Evolutionary conservation across 2,329 filamentous ascomycete genomes (phyloP).

Genomic region (Colletotrichum sp.): DNA sequence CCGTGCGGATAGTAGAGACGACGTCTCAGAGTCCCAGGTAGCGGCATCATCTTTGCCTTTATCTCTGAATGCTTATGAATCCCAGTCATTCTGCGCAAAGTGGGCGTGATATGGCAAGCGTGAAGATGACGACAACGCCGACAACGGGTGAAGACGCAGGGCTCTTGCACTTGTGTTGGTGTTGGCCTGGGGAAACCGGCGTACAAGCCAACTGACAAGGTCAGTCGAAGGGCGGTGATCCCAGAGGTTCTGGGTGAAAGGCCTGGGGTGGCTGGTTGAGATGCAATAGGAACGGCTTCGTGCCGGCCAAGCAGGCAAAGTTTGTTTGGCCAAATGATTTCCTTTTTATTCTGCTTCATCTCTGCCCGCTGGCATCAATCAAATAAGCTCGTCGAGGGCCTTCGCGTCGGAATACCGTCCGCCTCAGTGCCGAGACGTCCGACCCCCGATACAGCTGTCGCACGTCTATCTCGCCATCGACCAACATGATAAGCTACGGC

Average conservation of each 20-base stretch:
- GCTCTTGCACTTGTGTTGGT: neutral
- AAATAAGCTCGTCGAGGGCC: constrained; percentile 13
- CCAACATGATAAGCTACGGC: constrained; percentile 9
- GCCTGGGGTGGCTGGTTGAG: constrained; percentile 1
- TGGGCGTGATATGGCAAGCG: neutral
- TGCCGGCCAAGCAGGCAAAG: neutral
- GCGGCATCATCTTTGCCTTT: neutral
- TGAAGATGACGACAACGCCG: neutral
- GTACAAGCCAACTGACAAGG: neutral
- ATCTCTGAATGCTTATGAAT: neutral
- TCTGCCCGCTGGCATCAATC: neutral
- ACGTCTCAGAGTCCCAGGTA: neutral
- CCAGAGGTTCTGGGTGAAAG: neutral
- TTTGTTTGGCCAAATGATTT: constrained; percentile 9
- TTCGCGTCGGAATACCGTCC: constrained; percentile 4
- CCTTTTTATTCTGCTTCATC: neutral
- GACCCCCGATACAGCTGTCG: constrained; percentile 19
- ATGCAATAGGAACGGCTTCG: neutral
- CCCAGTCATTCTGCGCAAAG: neutral
- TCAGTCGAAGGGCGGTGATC: neutral
- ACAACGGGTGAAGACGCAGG: neutral
- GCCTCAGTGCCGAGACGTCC: constrained; percentile 13
- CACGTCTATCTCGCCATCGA: constrained; percentile 17
- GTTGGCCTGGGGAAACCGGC: neutral
- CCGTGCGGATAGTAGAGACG: constrained; percentile 2